These are phyloP conservation scores for Marsdenia floribunda DNA, from an alignment of 257 asterid genomes.

Conservation along the genomic window DNA sequence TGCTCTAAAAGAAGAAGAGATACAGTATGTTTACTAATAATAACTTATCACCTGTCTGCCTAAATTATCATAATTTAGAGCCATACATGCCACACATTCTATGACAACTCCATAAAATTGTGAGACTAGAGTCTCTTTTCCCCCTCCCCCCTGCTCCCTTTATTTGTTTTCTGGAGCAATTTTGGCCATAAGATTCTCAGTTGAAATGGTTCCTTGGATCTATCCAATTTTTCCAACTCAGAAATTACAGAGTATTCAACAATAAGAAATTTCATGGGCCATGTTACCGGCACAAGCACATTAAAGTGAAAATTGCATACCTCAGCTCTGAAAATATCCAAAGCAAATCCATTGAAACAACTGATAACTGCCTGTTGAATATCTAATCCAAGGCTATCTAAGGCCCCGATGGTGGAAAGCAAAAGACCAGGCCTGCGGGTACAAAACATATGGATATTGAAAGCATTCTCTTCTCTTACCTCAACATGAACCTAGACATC, in stretches of 20 bases:
- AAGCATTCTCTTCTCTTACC: slow-evolving; percentile 28
- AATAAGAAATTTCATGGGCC: too few species aligned
- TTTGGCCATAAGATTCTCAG: neutral
- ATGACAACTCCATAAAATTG: neutral
- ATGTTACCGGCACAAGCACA: neutral
- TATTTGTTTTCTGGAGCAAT: neutral
- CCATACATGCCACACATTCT: neutral
- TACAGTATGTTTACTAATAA: neutral
- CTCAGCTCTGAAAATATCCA: slow-evolving; percentile 35
- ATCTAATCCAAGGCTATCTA: slow-evolving; percentile 28
- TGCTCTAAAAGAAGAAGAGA: neutral
- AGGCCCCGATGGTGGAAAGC: slow-evolving; percentile 29
- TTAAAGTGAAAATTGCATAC: slow-evolving; percentile 6
- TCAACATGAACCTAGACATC: slow-evolving; percentile 26
- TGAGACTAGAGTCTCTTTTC: neutral
- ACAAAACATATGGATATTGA: slow-evolving; percentile 38
- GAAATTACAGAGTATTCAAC: too few species aligned
- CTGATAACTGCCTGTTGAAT: slow-evolving; percentile 34
- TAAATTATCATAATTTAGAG: neutral
- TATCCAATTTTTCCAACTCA: too few species aligned
- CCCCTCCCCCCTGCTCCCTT: neutral
- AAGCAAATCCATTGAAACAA: slow-evolving; percentile 31
- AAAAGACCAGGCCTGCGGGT: slow-evolving; percentile 33
- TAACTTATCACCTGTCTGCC: neutral
- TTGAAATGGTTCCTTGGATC: neutral